Conservation (phyloP, 2,329 filamentous ascomycete genomes). For the Bertia moriformis region DNA sequence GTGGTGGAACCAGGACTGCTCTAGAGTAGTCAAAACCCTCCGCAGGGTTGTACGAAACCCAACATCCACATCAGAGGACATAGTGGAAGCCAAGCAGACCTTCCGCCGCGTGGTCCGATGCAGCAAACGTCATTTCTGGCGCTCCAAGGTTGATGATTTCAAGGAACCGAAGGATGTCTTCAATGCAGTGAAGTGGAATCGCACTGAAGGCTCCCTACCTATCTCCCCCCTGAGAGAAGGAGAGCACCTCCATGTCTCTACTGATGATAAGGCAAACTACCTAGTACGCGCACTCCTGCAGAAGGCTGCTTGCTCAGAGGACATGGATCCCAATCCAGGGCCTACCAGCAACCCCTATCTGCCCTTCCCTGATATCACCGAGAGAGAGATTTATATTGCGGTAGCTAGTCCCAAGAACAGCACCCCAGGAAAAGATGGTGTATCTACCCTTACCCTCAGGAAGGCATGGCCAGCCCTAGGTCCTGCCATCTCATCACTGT, state of each 20-base stretch:
- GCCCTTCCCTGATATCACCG: background rate
- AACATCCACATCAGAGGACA: too few relatives aligned
- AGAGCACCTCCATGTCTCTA: background rate
- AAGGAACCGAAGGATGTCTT: background rate
- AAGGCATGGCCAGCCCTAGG: background rate
- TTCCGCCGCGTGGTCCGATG: too few relatives aligned
- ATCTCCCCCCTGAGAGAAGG: background rate
- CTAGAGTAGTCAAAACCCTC: too few relatives aligned
- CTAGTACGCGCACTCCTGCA: background rate
- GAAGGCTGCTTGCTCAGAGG: background rate
- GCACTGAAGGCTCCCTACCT: background rate
- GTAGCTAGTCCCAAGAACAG: background rate
- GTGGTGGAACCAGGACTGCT: too few relatives aligned
- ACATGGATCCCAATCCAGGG: background rate
- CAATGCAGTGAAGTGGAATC: background rate
- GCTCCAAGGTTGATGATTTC: background rate
- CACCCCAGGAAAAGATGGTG: background rate
- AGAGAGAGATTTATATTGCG: background rate
- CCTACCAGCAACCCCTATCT: background rate
- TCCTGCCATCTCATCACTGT: conserved; percentile 10
- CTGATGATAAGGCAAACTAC: background rate
- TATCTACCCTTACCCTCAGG: background rate
- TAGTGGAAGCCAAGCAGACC: too few relatives aligned
- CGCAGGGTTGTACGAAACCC: too few relatives aligned
- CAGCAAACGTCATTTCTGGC: background rate